These are phyloP conservation scores for Papiliotrema fonsecae DNA, from an alignment of 1,284 basidiomycete genomes.

Conservation along the genomic window DNA sequence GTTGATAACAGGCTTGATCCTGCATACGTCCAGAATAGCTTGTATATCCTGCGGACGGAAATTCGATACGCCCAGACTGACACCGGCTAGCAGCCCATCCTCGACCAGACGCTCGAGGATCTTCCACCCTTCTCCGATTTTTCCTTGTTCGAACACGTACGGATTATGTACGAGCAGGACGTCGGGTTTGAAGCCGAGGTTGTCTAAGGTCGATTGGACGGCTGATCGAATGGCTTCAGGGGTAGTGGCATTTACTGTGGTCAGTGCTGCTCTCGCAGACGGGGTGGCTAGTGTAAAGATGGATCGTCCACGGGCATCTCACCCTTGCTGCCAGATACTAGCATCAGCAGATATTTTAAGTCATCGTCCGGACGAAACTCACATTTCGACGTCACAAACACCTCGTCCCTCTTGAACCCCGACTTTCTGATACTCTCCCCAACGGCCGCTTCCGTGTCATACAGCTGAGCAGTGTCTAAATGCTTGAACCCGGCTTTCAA, in stretches of 20 bases:
- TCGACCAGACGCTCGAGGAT: conserved; percentile 40
- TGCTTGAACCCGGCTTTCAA: conserved; percentile 40
- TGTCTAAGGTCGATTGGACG: conserved; percentile 19
- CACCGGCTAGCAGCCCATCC: conserved; percentile 59
- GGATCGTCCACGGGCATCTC: too few relatives aligned
- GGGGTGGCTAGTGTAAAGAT: too few relatives aligned
- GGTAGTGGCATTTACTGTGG: not conserved
- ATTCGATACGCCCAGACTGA: conserved; percentile 42
- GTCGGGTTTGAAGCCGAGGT: conserved; percentile 27
- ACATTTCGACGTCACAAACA: conserved; percentile 55
- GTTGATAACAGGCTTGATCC: conserved; percentile 66
- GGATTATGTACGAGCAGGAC: conserved; percentile 35
- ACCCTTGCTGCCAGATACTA: too few relatives aligned
- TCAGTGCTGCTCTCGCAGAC: too few relatives aligned
- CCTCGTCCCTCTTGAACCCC: conserved; percentile 47
- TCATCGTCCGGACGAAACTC: conserved; percentile 12
- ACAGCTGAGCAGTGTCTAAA: conserved; percentile 38
- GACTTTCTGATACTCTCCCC: conserved; percentile 46
- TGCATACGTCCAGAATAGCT: conserved; percentile 47
- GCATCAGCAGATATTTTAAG: too few relatives aligned
- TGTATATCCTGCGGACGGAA: conserved; percentile 41
- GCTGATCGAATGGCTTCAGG: conserved; percentile 17
- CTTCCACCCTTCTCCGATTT: conserved; percentile 27
- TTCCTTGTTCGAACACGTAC: conserved; percentile 20
- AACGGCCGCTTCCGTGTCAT: conserved; percentile 46